Evolutionary conservation across 345 rosid genomes (phyloP), one percentile per base, ranked within the genome.

Genomic region (Camelina sativa): DNA sequence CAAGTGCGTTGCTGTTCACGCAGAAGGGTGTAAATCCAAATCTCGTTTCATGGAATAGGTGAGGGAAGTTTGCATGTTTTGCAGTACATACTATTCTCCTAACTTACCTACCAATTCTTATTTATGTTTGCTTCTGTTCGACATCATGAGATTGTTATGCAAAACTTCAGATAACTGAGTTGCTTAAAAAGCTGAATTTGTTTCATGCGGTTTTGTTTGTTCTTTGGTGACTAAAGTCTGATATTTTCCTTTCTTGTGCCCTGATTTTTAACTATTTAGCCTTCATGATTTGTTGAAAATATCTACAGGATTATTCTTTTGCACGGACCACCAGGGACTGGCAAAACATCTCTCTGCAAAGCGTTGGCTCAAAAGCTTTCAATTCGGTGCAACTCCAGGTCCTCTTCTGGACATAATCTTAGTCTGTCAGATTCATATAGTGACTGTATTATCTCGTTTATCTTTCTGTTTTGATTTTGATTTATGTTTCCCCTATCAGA

Each of bases 291-390:
- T 5, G 47, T 53, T 72, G n/a, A 38, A 53, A 44, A 1, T 77
- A 20, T 76, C 46, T 81, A 72, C 87, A 94, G 99, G 80, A 92
- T 94, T 79, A 79, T 94, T 81, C 97, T 94, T 74, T 84, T 94
- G 79, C 99, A 90, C 75, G 99, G 99, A 61, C 98, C 99, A 80
- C 98, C 99, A 65, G 99, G 98, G 64, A 95, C 99, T 43, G 99
- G 99, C 55, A 95, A 92, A 82, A 95, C 99, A 67, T 95, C 98
- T 20, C 80, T 95, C 70, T 95, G 98, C 77, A 92, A 92, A 82
- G 99, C 99, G 16, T 83, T 95, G 83, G 99, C 99, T 72, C 99
- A 92, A 77, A 95, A 95, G 77, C 85, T 95, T 57, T 88, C 98
- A 38, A 85, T 95, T 69, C 86, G 94, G 54, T 92, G 89, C 77